Evolutionary conservation across 2,329 filamentous ascomycete genomes (phyloP).

Genomic region (Ophiocordyceps camponoti-floridani): DNA sequence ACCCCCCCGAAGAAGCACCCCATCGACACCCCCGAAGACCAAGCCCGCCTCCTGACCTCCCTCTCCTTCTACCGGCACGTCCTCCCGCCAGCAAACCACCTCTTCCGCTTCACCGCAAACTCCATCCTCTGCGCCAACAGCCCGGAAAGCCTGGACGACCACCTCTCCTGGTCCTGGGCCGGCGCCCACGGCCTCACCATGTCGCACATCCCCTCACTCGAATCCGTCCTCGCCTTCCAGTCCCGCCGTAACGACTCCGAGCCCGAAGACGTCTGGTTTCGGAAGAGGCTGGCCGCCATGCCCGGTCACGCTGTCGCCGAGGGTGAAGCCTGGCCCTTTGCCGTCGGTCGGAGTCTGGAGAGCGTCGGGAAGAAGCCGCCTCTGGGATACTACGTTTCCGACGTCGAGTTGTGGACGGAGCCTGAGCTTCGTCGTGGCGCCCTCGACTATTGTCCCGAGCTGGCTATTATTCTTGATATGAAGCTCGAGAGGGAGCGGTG

Average conservation of each 20-base stretch:
- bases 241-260: conserved; percentile 29
- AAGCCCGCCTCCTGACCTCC: conserved; percentile 30
- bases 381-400: conserved; percentile 34
- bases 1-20: conserved; percentile 28
- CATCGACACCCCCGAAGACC: conserved; percentile 26
- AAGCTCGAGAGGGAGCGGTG: conserved; percentile 32
- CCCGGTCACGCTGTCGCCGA: conserved; percentile 27
- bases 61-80: conserved; percentile 33
- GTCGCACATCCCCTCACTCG: too few relatives aligned
- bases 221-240: conserved; percentile 31
- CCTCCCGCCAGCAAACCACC: conserved; percentile 30
- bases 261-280: conserved; percentile 38
- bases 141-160: conserved; percentile 30
- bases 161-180: conserved; percentile 35
- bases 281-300: conserved; percentile 25
- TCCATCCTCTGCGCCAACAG: conserved; percentile 38
- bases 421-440: conserved; percentile 23
- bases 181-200: too few relatives aligned
- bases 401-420: conserved; percentile 28
- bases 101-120: conserved; percentile 36
- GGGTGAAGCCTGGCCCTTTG: too few relatives aligned
- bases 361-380: conserved; percentile 28
- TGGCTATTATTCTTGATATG: conserved; percentile 37
- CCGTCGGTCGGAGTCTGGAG: too few relatives aligned
- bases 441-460: conserved; percentile 37